Evolutionary conservation across 208 protist species (phyloP).

Genomic region (Tritrichomonas foetus): DNA sequence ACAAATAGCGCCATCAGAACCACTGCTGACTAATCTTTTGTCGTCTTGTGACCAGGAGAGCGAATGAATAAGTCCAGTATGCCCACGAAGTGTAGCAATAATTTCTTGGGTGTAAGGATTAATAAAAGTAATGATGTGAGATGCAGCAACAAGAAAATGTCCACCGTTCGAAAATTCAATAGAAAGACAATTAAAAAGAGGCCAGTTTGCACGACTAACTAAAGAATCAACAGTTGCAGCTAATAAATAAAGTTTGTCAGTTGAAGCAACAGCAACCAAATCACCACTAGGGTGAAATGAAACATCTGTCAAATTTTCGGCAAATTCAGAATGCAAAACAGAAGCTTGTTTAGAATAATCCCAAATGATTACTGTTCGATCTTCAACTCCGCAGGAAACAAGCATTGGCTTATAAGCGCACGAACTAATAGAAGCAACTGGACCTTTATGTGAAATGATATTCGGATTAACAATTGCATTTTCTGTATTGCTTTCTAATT

Average conservation of each 20-base stretch:
- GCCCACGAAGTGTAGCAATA: constrained; percentile 6
- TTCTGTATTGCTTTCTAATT: neutral
- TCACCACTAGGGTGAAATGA: constrained; percentile 28
- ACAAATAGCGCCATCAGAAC: neutral
- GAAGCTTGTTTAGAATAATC: constrained; percentile 4
- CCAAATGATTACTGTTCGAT: constrained; percentile 27
- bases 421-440: neutral
- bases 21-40: neutral
- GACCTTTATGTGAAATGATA: constrained; percentile 15
- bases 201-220: neutral
- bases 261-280: neutral
- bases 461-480: constrained; percentile 30
- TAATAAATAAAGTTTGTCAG: neutral
- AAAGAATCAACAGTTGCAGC: neutral
- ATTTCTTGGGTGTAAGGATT: constrained; percentile 39
- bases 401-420: constrained; percentile 35
- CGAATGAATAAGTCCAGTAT: neutral
- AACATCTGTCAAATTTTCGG: neutral
- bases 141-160: constrained; percentile 24
- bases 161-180: constrained; percentile 15
- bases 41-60: neutral
- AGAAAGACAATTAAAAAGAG: neutral
- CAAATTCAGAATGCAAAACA: neutral
- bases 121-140: constrained; percentile 40
- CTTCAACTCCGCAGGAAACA: neutral